phyloP scores from a whole-genome alignment of 805 yeast genomes.

The Ogataea trehaloabstinens region DNA sequence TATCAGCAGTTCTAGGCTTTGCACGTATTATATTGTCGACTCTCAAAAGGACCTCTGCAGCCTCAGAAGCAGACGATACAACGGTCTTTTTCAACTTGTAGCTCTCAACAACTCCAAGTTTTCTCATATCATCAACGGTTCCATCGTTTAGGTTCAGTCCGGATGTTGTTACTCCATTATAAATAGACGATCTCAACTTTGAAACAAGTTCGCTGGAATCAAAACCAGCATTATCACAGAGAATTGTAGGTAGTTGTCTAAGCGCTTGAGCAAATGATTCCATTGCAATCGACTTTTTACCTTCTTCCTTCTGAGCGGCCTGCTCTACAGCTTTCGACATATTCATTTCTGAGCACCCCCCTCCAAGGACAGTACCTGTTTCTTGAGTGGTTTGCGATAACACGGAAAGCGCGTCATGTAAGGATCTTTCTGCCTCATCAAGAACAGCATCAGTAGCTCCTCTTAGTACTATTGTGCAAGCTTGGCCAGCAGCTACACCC shows the following conservation, averaged over 20 bases:
- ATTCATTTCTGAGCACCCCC: constrained; percentile 88
- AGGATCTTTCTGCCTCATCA: constrained; percentile 95
- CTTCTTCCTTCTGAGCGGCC: constrained; percentile 86
- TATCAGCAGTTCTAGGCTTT: constrained; percentile 94
- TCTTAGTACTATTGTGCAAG: constrained; percentile 92
- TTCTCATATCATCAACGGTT: constrained; percentile 88
- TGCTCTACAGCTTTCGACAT: constrained; percentile 97
- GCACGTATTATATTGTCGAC: constrained; percentile 97
- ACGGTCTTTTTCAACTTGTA: constrained; percentile 91
- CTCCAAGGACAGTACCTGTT: constrained; percentile 89
- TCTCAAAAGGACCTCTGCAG: constrained; percentile 91
- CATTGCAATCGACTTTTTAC: constrained; percentile 90
- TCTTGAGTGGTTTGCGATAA: constrained; percentile 91
- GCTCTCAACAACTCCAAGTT: constrained; percentile 88
- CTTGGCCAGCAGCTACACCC: constrained; percentile 95
- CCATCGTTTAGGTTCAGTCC: constrained; percentile 90
- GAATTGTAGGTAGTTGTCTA: constrained; percentile 90
- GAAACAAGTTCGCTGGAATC: constrained; percentile 92
- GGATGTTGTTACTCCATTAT: constrained; percentile 86
- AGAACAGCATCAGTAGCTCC: constrained; percentile 99
- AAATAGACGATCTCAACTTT: constrained; percentile 83
- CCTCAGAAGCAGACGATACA: constrained; percentile 94
- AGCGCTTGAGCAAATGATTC: constrained; percentile 93
- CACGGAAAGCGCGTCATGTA: constrained; percentile 95
- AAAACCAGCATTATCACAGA: constrained; percentile 96